Evolutionary conservation across 176 grass and related monocot species (phyloP), one percentile per base, ranked within the genome.

Genomic region (Guadua angustifolia): DNA sequence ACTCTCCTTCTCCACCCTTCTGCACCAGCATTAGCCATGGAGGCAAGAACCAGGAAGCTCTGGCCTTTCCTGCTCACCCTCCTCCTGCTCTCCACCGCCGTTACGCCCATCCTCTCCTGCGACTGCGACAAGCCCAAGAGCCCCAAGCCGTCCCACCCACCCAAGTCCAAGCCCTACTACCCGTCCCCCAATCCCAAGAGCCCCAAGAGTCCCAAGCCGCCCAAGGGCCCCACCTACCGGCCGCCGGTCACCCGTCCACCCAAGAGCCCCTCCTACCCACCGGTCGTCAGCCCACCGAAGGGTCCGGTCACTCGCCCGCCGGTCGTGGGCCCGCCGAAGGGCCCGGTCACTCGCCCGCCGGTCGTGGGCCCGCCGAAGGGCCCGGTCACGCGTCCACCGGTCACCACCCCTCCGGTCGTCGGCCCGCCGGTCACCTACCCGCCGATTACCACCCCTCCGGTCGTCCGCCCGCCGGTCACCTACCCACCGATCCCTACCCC

Each of bases 31-130:
- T 29, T 50, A 50, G 66, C 92, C 82, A 97, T 97, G 95, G 92
- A 75, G 73, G 78, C 84, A 17, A 80, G 64, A 71, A 21, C 73
- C 79, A 90, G 80, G 56, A 86, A 85, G 56, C 60, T 78, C 85
- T 44, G 15, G 5, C 75, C 85, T 13, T 65, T 94, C 79, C 75
- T 98, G 35, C 61, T 98, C 29, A 90, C 90, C 46, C 44, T 95
- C 5, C 88, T 98, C 55, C 83, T 94, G 45, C 60, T 95, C 82
- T 85, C 92, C 74, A 76, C 92, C 42, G 77, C 91, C 52, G 62
- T 86, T 18, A 19, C 86, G 0, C 71, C 84, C 74, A 89, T 89
- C 69, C 75, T 94, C 56, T 49, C 79, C 61, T 95, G 92, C 65
- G 92, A 87, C 73, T 89, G 82, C 2, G 79, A 81, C 55, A 92